Percentiles rank a stretch among this genome's conserved stretches.
phyloP scores from a whole-genome alignment of 192 early-diverging fungal genomes.

The Rhizophagus clarus region DNA sequence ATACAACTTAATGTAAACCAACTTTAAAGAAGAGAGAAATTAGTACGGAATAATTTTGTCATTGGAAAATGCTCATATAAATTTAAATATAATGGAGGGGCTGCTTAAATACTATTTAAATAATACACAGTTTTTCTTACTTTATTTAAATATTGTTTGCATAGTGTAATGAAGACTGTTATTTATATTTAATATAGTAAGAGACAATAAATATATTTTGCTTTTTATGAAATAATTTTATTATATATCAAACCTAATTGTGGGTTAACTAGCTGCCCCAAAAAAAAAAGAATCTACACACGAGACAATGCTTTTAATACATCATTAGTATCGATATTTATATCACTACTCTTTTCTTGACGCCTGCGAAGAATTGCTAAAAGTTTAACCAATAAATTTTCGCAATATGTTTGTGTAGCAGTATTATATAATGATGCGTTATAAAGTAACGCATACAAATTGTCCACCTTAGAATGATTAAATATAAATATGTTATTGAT shows the following conservation, averaged over 20 bases:
- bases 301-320: constrained; percentile 23
- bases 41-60: no score
- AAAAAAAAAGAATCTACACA: background rate
- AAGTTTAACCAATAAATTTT: constrained; percentile 20
- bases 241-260: background rate
- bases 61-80: no score
- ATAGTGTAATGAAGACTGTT: no score
- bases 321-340: constrained; percentile 13
- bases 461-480: constrained; percentile 29
- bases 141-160: no score
- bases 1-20: no score
- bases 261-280: no score
- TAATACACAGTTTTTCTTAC: no score
- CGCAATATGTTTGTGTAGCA: constrained; percentile 30
- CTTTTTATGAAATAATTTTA: background rate
- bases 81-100: no score
- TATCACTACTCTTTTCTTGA: background rate
- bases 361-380: background rate
- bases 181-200: no score
- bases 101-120: no score
- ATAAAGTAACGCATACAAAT: constrained; percentile 25
- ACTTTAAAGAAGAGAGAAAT: no score
- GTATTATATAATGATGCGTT: constrained; percentile 26
- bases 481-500: constrained; percentile 12
- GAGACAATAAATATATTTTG: no score